Base-by-base conservation (phyloP, 148 eudicot genomes). In the Diospyros kaki region DNA sequence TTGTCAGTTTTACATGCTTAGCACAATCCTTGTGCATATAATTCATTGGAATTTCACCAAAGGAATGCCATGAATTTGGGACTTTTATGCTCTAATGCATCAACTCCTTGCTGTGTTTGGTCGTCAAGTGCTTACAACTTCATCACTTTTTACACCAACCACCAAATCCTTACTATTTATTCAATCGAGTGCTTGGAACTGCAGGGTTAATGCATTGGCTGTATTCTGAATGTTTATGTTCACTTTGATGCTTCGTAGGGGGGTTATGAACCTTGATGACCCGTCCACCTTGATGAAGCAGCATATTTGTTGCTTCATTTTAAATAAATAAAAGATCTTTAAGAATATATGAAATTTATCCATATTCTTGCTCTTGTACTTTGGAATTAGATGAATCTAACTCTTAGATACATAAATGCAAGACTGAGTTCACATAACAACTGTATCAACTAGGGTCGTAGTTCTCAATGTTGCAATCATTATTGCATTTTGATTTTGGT, bases 241-340 rank as follows among this genome's bases (percentile, higher is more conserved):
- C 79, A 86, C 82, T 45, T 62, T 79, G 7, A 69, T 76, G 1
- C 80, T 71, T 18, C 74, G 79, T 2, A 50, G 92, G 65, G 71
- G 83, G 70, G 76, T 43, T 45, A 77, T 75, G 6, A 92, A 92
- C 85, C 97, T 93, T 0, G 87, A 94, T 82, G 96, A 90, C 83
- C 98, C 97, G 8, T 65, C 90, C 75, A 89, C 78, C 84, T 82
- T 92, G 58, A 92, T 90, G 89, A 94, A 92, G 89, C 92, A 94
- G 79, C 96, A 92, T 72, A 28, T 28, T 28, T 28, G 28, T 28
- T 28, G 28, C 28, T 28, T 28, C 28, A 28, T 28, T 28, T 28
- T 28, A 28, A 28, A 28, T 28, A 28, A 28, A 28, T 28, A 28
- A 28, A 28, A 28, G 28, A 28, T 28, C 28, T 28, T 28, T 28